Evolutionary conservation across 2,329 filamentous ascomycete species (phyloP), one percentile per base, ranked within the genome.

Genomic region (Stachybotrys elegans): DNA sequence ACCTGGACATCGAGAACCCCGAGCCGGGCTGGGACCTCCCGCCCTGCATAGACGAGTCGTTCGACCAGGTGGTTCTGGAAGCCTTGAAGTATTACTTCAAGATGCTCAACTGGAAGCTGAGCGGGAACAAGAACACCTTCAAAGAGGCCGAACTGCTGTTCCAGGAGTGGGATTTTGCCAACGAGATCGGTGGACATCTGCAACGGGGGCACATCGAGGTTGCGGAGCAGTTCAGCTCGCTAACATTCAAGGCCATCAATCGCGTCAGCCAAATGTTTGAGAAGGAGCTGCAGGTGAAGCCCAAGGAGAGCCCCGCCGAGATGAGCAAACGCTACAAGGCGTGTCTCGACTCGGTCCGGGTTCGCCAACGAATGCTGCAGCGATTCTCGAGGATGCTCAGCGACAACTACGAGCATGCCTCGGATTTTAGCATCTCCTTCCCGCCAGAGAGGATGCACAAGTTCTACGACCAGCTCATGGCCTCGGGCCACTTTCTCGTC

Each of bases 291-390:
- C 86, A 92, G 52, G 80, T 85, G 44, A 86, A 88, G 54, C 84
- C 88, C 2, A 89, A 90, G 54, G 91, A 97, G 66, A 86, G 84
- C 45, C 81, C 84, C 1, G 71, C 81, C 8, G 92, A 96, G 50
- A 95, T 96, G 86, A 94, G 93, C 65, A 96, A 95, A 70, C 82
- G 93, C 37, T 98, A 97, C 73, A 97, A 96, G 68, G 86, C 89
- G 49, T 90, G 91, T 50, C 72, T 98, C 3, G 93, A 98, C 63
- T 97, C 93, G 1, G 94, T 97, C 19, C 89, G 93, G 57, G 91
- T 97, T 45, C 83, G 93, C 19, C 93, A 98, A 66, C 81, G 93
- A 65, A 97, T 97, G 79, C 75, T 98, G 50, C 95, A 97, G 61
- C 88, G 93, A 48, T 97, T 97, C 66, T 93, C 88, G 16, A 81